Conservation (phyloP, 192 early-diverging fungal species). For the Gigaspora rosea region DNA sequence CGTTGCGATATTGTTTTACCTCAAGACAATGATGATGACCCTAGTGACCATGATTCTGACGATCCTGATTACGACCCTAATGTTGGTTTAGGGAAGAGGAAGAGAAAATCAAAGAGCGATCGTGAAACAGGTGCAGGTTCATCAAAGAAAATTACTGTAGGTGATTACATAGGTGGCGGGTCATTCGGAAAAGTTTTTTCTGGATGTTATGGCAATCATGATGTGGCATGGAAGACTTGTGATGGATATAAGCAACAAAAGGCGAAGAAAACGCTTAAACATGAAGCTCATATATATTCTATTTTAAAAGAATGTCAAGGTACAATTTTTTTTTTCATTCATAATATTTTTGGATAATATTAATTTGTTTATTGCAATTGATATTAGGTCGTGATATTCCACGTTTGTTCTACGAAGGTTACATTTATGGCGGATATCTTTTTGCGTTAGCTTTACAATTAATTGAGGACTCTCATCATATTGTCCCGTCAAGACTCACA, state of each 20-base stretch:
- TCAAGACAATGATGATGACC: not conserved
- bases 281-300: slow-evolving; percentile 4
- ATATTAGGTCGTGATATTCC: slow-evolving; percentile 16
- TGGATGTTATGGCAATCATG: slow-evolving; percentile 3
- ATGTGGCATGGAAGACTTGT: slow-evolving; percentile 16
- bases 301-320: slow-evolving; percentile 21
- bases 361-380: not conserved
- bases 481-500: not conserved
- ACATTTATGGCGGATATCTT: slow-evolving; percentile 2
- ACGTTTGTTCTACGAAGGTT: not conserved
- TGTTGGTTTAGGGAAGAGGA: slow-evolving; percentile 1
- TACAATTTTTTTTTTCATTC: not conserved
- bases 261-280: not conserved
- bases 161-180: slow-evolving; percentile 15
- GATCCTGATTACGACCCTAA: not conserved
- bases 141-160: slow-evolving; percentile 3
- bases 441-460: slow-evolving; percentile 2
- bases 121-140: not conserved
- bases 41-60: not conserved
- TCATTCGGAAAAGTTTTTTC: slow-evolving; percentile 13
- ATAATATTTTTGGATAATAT: not conserved
- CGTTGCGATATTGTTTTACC: slow-evolving; percentile 7
- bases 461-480: not conserved
- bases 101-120: not conserved
- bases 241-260: slow-evolving; percentile 6